Percentiles rank a stretch among this genome's conserved stretches.
Conservation (phyloP, 78 protist genomes). For the Protostelium mycophagum region DNA sequence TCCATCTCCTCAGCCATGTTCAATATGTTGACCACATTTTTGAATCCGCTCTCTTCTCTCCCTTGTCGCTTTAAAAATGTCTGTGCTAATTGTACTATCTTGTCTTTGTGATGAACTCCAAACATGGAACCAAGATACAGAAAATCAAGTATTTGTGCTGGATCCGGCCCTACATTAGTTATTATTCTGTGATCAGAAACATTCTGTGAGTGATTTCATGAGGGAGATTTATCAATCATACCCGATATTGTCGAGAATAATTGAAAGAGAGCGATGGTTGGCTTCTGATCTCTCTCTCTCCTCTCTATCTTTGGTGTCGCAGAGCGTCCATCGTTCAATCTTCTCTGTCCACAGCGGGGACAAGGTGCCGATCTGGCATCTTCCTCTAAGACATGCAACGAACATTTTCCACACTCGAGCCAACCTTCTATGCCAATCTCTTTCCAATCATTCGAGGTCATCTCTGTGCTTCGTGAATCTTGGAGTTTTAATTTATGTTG, state of each 20-base stretch:
- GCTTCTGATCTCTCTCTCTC: neutral
- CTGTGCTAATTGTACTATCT: neutral
- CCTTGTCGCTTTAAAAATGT: neutral
- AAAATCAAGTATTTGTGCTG: neutral
- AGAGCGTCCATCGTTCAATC: neutral
- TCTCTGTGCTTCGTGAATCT: neutral
- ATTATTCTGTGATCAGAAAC: neutral
- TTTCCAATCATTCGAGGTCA: neutral
- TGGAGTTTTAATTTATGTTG: neutral
- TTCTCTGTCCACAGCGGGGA: neutral
- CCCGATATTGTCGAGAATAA: neutral
- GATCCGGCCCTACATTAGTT: neutral
- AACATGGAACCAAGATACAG: neutral
- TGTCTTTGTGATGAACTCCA: neutral
- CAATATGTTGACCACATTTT: neutral
- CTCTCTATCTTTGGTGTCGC: neutral
- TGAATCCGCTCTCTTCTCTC: neutral
- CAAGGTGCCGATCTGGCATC: neutral
- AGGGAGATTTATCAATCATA: neutral
- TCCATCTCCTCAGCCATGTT: neutral
- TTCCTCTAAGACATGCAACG: neutral
- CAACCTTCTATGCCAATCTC: neutral
- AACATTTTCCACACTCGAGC: neutral
- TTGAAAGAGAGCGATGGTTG: neutral
- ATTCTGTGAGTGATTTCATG: neutral